Evolutionary conservation across 2,329 filamentous ascomycete genomes (phyloP), one percentile per base, ranked within the genome.

Genomic region (Aspergillus versicolor): DNA sequence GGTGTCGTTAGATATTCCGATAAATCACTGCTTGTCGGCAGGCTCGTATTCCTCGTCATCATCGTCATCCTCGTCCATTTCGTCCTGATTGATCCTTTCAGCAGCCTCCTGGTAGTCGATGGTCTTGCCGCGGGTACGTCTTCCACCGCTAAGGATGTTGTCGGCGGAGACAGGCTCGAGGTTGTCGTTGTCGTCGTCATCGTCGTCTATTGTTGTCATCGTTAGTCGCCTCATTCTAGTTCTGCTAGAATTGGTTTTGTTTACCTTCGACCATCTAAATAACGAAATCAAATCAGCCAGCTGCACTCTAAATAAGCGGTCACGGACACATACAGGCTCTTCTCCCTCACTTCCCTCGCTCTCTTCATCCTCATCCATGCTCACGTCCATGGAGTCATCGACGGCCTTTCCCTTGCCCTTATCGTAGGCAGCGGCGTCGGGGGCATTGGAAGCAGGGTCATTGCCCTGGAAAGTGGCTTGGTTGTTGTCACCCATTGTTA

Each of bases 91-190:
- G 30, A 89, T 84, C 75, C 96, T 87, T 76, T 89, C 83, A 24
- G 91, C 91, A 19, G 92, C 92, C 81, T 96, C 92, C 69, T 89
- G 89, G 78, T 91, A 97, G 82, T 97, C 91, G 73, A 97, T 97
- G 70, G 87, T 84, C 76, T 91, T 90, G 72, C 92, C 92, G 70
- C 93, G 93, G 62, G 93, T 97, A 76, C 94, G 93, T 68, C 88
- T 85, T 62, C 88, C 88, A 63, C 82, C 84, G 58, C 79, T 74
- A 71, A 97, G 87, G 74, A 97, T 96, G 83, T 97, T 97, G 74
- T 85, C 84, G 56, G 85, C 81, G 73, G 96, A 91, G 74, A 99
- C 97, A 78, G 93, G 92, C 73, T 95, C 90, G 82, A 96, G 85
- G 75, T 90, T 89, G 70, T 91, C 83, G 17, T 70, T 80, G 54